Evolutionary conservation across 176 grass and related monocot genomes (phyloP), one percentile per base, ranked within the genome.

Genomic region (Musa acuminata): DNA sequence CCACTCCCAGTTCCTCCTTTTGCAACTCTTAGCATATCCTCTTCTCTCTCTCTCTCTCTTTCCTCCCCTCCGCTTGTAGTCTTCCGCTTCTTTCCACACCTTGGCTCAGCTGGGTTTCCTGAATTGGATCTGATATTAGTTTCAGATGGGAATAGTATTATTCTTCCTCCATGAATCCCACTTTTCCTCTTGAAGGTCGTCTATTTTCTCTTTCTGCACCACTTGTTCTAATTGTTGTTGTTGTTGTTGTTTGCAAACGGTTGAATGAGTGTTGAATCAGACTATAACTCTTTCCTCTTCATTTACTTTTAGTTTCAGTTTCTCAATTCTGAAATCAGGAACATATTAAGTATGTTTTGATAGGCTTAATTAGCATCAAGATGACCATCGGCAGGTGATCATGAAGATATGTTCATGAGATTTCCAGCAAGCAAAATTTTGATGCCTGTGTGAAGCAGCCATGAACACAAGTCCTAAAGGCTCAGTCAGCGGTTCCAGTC

Each of bases 401-500:
- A 43, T 6, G 35, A 35, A 35, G 29, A 35, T 21, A 3, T 25
- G 22, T 62, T 24, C 13, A 6, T 59, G 51, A 62, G 58, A 65
- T 9, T 65, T 8, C 25, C 27, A 51, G 16, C 6, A 52, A 55
- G 7, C 13, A 55, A 52, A n/a, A 20, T 13, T n/a, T 8, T 26
- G 49, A 27, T 26, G 62, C 64, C 76, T 23, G 48, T 23, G 48
- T 78, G 76, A 78, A 78, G 21, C n/a, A 49, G 67, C 54, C 35
- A 80, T 64, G 69, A 73, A 72, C 43, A 72, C 22, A 49, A 72
- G 78, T 14, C 69, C 59, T 1, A 73, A 73, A 72, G 49, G 57
- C 51, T 72, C 78, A 72, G 78, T 65, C 26, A 80, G 69, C 69
- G 64, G 78, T 50, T 72, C 24, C 27, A 52, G 52, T 51, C 82